Base-by-base conservation (phyloP, 495 filamentous ascomycete species). In the Talaromyces thailandensis region DNA sequence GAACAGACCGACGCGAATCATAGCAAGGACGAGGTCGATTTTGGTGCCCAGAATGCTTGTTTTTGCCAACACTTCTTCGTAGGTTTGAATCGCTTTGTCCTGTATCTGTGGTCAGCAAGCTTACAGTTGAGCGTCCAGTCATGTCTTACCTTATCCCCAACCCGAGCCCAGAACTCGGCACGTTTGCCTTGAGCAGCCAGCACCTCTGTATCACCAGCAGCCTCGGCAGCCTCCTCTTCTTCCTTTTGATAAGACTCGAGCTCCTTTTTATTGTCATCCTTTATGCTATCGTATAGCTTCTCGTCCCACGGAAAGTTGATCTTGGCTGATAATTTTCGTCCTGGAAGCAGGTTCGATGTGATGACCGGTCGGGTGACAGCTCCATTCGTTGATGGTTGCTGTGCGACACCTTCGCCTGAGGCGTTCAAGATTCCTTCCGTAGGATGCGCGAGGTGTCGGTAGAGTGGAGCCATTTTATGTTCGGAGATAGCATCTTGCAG, bases 391-490 rank as follows among this genome's bases (percentile, higher is more conserved):
- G 81, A 76, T 53, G 84, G 74, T 56, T 83, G 82, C 68, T 84
- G 80, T 58, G 84, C 75, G 62, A 84, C 78, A 61, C 86, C 85
- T 77, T 93, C 91, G 51, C 90, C 90, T 18, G 81, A 77, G 57
- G 77, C 73, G 71, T 96, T 96, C 68, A 98, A 77, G 67, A 96
- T 88, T 61, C 94, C 94, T 62, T 96, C 92, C n/a, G 81, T 79
- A 12, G 94, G 94, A 73, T 98, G 94, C 45, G 95, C 95, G 28
- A 98, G 86, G 71, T 96, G 91, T 66, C 91, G 87, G 76, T 98
- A 98, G 29, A 98, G 85, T 16, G 94, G 93, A 40, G 95, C 94
- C 91, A 98, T 97, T 78, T 96, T 95, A 69, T 94, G 81, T 74
- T 96, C 91, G 62, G 75, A 79, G 77, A 98, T 96, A 67, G 86